phyloP scores from a whole-genome alignment of 495 filamentous ascomycete genomes.

The Tricharina praecox region DNA sequence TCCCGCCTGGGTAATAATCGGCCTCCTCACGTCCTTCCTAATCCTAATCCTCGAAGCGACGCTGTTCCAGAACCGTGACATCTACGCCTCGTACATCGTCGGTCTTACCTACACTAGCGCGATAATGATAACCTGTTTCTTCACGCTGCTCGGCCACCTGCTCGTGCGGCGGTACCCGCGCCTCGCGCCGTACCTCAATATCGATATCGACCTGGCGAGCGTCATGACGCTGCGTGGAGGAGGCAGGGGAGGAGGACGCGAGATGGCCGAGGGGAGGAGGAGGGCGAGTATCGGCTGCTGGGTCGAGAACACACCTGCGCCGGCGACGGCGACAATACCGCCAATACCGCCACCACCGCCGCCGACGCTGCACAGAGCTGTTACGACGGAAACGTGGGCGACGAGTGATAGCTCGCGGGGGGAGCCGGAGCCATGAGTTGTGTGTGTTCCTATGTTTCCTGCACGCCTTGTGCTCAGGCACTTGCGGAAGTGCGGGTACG shows the following conservation, averaged over 20 bases:
- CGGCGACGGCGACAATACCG: no score
- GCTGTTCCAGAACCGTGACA: not conserved
- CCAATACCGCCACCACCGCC: no score
- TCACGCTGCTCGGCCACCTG: not conserved
- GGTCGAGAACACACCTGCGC: not conserved
- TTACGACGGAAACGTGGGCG: no score
- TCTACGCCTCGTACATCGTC: constrained; percentile 2
- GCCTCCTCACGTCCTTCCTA: not conserved
- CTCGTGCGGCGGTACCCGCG: not conserved
- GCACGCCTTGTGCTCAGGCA: no score
- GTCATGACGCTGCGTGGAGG: not conserved
- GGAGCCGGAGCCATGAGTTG: no score
- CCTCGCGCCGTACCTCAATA: not conserved
- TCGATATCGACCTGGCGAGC: not conserved
- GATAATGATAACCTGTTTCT: not conserved
- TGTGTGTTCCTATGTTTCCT: no score
- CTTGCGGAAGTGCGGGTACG: no score
- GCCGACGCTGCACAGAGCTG: no score
- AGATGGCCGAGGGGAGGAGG: not conserved
- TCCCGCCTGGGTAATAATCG: constrained; percentile 6
- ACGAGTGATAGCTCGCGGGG: no score
- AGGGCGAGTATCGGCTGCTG: not conserved
- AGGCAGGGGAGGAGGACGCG: not conserved
- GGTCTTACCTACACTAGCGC: constrained; percentile 1
- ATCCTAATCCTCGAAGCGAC: not conserved